Conservation (phyloP, 2,329 filamentous ascomycete genomes). For the Cladosporium sp. region DNA sequence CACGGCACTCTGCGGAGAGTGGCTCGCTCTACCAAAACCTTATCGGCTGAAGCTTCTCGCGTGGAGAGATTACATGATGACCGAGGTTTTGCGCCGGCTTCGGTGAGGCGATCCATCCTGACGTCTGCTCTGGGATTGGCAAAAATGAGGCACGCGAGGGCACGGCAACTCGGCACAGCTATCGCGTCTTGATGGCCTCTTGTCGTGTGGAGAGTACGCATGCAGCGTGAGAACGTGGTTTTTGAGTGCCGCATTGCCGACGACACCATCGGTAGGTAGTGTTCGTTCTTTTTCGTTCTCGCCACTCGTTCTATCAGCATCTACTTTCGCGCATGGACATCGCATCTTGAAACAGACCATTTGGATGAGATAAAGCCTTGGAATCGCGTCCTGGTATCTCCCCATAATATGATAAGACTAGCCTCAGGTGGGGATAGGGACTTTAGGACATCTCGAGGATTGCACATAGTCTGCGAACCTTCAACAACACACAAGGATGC, state of each 20-base stretch:
- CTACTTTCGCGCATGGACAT: too few species aligned
- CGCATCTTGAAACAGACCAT: too few species aligned
- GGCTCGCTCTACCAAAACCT: too few species aligned
- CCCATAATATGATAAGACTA: too few species aligned
- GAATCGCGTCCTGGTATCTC: too few species aligned
- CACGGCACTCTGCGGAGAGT: too few species aligned
- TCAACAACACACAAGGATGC: background rate
- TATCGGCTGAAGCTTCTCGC: too few species aligned
- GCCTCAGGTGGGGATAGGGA: too few species aligned
- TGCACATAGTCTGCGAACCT: too few species aligned
- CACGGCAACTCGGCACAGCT: conserved; percentile 11
- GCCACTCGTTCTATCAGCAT: background rate
- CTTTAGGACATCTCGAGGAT: too few species aligned
- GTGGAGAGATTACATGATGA: background rate
- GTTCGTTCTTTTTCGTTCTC: background rate
- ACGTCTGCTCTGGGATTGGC: background rate
- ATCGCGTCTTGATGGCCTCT: background rate
- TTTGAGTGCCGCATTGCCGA: conserved; percentile 9
- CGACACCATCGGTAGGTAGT: conserved; percentile 1
- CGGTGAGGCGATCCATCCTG: conserved; percentile 10
- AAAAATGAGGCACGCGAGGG: background rate
- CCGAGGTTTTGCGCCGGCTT: conserved; percentile 10
- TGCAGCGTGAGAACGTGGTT: background rate
- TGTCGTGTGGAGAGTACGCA: conserved; percentile 1
- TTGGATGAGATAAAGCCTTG: too few species aligned